Base-by-base conservation (phyloP, 805 yeast genomes). In the Torulaspora gathmanii region DNA sequence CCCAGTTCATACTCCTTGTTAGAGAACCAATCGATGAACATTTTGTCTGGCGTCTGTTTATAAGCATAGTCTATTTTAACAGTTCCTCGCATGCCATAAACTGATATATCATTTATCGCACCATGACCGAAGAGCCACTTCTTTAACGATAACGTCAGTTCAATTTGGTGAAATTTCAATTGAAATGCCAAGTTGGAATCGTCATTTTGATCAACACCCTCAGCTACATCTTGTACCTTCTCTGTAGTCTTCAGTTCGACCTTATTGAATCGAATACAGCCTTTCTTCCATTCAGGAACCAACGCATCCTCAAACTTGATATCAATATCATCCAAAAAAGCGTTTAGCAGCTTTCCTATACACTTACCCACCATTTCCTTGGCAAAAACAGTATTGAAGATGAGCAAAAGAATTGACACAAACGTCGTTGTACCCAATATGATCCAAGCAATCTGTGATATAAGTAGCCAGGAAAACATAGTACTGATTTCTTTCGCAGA, bases 61-160 rank as follows among this genome's bases (percentile, higher is more conserved):
- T 93, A 71, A 57, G 86, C 95, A 33, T 45, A 45, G 20, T 42
- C 31, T 11, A 61, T 46, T 6, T 42, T 42, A 17, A 86, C 80
- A 1, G 81, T 81, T 5, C 99, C 98, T 27, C 91, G 74, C 55
- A 91, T 71, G 0, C 98, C 98, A 51, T 76, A 79, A 22, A 90
- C 74, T 45, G 85, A 87, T 49, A 88, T 75, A 43, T 80, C 85
- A 46, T 88, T 82, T 22, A 93, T 71, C 15, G 91, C 77, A 1
- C 99, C 99, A 34, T 78, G 75, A 0, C 96, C 95, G 49, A 83
- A 76, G 47, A 91, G 71, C 96, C 97, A 91, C 58, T 88, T 86
- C 44, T 75, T 71, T 56, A 93, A 78, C 8, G 95, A 84, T 15
- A 91, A 69, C 1, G 95, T 82, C 12, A 93, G 74, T 47, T 83